Evolutionary conservation across 805 yeast genomes (phyloP), one percentile per base, ranked within the genome.

Genomic region (Candida michaelii): DNA sequence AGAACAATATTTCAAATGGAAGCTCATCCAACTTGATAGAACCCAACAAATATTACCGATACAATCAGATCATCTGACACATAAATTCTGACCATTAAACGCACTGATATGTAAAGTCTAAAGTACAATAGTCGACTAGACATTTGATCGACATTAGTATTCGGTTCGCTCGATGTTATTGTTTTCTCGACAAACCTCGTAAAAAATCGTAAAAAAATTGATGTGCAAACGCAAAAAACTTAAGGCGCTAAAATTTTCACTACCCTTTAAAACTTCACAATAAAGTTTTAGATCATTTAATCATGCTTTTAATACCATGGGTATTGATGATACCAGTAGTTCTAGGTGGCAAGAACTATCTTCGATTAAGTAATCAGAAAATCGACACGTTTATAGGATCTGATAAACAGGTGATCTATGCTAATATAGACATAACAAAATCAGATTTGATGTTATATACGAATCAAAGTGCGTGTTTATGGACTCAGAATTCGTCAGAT

Each of bases 361-460:
- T 41, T 3, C 36, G 44, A 11, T 34, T 41, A 11, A 19, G 40
- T 18, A 41, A 41, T 15, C 44, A 30, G 21, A 35, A 36, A 29
- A 41, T 41, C 27, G 47, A 39, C 29, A 27, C 50, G 14, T 39
- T 29, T 15, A 51, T 59, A 13, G 64, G 64, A 12, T 49, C 61
- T 13, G 48, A 56, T 36, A 32, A 40, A 5, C 66, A 62, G 30
- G 33, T 40, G 2, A 44, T 55, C 13, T 18, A 41, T 12, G 57
- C 57, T 9, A 48, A 43, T 15, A 33, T 60, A 16, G 63, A 59
- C 36, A 59, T 62, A 30, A 62, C 62, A 2, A 52, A 61, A 13
- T 53, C 61, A 11, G 63, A 60, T 41, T 48, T 58, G 40, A 56
- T 62, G 62, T 56, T 56, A 27, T 31, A 45, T 30, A 39, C 30